Evolutionary conservation across 2,329 filamentous ascomycete genomes (phyloP), one percentile per base, ranked within the genome.

Genomic region (Huntiella moniliformis): DNA sequence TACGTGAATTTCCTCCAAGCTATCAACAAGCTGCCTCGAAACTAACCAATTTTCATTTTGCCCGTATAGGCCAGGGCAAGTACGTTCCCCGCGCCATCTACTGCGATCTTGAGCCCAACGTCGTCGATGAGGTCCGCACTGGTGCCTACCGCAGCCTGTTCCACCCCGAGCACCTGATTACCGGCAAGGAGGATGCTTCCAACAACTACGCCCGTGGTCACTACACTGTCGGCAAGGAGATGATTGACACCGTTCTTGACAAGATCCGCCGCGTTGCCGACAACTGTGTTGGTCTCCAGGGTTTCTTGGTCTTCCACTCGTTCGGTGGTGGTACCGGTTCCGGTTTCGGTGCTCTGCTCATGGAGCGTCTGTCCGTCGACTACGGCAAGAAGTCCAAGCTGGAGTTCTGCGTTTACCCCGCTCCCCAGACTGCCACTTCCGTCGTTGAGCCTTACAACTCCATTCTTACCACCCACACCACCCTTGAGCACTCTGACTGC

Each of bases 321-420:
- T 96, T 98, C 64, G 91, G 91, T 68, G 91, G 91, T 68, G 91
- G 91, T 72, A 98, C 91, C 57, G 91, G 91, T 59, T 98, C 91
- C 57, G 91, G 91, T 62, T 98, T 98, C 66, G 91, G 91, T 68
- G 91, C 91, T 58, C 79, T 98, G 56, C 74, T 98, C 58, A 93
- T 98, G 86, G 91, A 98, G 74, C 88, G 91, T 63, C 79, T 98
- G 52, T 96, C 91, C 33, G 84, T 95, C 60, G 91, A 98, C 70
- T 98, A 95, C 63, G 88, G 91, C 73, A 98, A 98, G 81, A 98
- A 98, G 81, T 92, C 83, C 77, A 98, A 98, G 80, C 77, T 98
- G 53, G 91, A 98, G 69, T 98, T 98, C 75, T 94, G 86, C 60
- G 87, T 98, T 61, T 98, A 98, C 73, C 91, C 91, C 60, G 87